phyloP scores from a whole-genome alignment of 2,329 filamentous ascomycete genomes.

The Ambrosiella beaveri region DNA sequence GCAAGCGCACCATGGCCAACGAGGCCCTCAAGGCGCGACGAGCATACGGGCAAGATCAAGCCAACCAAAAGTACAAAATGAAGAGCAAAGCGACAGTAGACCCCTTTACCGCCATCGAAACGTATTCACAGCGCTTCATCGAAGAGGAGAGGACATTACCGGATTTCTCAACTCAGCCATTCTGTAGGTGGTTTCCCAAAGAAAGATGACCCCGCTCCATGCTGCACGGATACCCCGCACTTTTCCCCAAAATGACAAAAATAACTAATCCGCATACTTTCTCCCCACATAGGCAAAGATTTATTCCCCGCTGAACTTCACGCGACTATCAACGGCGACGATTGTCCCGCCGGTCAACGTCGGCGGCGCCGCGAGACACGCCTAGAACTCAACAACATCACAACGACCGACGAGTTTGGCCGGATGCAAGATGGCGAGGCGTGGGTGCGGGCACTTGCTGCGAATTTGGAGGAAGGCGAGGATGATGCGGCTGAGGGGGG shows the following conservation, averaged over 20 bases:
- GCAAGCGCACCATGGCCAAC: slow-evolving; percentile 27
- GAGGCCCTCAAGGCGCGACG: slow-evolving; percentile 25
- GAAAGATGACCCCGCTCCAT: not conserved
- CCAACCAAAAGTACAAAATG: slow-evolving; percentile 37
- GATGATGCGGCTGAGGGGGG: slow-evolving; percentile 28
- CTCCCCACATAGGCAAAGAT: slow-evolving; percentile 19
- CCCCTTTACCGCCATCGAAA: slow-evolving; percentile 41
- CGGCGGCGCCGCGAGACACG: slow-evolving; percentile 22
- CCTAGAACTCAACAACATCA: slow-evolving; percentile 30
- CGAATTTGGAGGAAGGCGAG: slow-evolving; percentile 27
- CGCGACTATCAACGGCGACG: slow-evolving; percentile 33
- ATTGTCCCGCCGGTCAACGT: slow-evolving; percentile 16
- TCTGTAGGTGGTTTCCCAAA: slow-evolving; percentile 19
- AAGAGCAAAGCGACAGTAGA: slow-evolving; percentile 38
- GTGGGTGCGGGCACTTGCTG: slow-evolving; percentile 18
- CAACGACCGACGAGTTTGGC: slow-evolving; percentile 34
- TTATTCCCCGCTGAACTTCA: slow-evolving; percentile 41
- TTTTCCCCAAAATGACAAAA: not conserved
- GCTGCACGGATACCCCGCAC: no score
- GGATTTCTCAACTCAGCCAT: slow-evolving; percentile 32
- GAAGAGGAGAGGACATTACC: slow-evolving; percentile 35
- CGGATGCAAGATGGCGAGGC: slow-evolving; percentile 21
- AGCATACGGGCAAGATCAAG: slow-evolving; percentile 39
- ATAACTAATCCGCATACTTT: not conserved
- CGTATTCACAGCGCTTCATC: slow-evolving; percentile 38